Evolutionary conservation across 805 yeast genomes (phyloP).

Genomic region (Lachancea sp.): DNA sequence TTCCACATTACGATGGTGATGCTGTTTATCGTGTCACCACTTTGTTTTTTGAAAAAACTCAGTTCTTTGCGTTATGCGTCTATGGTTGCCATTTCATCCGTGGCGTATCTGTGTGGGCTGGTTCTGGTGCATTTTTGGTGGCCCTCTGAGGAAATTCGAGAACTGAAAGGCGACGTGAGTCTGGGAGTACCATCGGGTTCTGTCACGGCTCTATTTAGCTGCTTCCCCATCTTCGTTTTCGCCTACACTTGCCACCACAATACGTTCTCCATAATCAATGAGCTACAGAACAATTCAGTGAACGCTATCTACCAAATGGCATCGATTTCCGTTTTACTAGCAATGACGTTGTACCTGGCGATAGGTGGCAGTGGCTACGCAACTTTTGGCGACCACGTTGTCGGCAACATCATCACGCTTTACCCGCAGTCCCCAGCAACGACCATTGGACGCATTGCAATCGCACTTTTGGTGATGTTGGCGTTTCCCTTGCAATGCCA

Average conservation of each 20-base stretch:
- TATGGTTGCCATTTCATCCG: conserved; percentile 72
- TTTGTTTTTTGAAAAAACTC: conserved; percentile 66
- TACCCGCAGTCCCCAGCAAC: conserved; percentile 62
- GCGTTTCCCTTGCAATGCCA: conserved; percentile 90
- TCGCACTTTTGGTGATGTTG: conserved; percentile 70
- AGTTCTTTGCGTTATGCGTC: conserved; percentile 86
- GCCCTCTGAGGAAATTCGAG: conserved; percentile 21
- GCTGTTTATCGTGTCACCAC: conserved; percentile 38
- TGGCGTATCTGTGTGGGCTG: conserved; percentile 64
- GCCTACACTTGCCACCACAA: conserved; percentile 96
- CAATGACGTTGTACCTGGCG: conserved; percentile 54
- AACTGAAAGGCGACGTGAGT: conserved; percentile 44
- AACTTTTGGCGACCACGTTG: conserved; percentile 76
- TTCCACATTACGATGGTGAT: conserved; percentile 60
- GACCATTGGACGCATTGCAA: conserved; percentile 73
- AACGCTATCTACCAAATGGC: conserved; percentile 43
- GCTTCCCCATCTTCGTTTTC: conserved; percentile 88
- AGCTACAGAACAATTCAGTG: conserved; percentile 53
- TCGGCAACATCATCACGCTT: conserved; percentile 74
- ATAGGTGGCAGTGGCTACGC: conserved; percentile 82
- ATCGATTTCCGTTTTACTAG: conserved; percentile 47
- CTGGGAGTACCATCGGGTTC: conserved; percentile 40
- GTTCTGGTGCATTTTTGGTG: conserved; percentile 63
- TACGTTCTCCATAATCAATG: conserved; percentile 85
- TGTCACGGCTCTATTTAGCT: conserved; percentile 47